These are phyloP conservation scores for Ustilago bromivora DNA, from an alignment of 1,284 basidiomycete species.

Conservation along the genomic window DNA sequence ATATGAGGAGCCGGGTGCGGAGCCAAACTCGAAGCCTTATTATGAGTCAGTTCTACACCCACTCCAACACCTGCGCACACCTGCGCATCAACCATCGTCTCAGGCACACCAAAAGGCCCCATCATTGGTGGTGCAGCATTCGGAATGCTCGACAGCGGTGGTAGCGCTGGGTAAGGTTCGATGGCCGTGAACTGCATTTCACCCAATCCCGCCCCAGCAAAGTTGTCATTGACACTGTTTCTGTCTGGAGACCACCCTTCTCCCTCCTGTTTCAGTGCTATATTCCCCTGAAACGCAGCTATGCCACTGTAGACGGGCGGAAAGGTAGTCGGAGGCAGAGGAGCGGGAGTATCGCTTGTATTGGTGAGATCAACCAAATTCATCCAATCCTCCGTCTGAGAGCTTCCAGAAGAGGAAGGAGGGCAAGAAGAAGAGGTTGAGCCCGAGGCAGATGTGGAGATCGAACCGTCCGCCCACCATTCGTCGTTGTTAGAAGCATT, in stretches of 20 bases:
- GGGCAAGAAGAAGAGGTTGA: background rate
- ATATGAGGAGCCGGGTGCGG: background rate
- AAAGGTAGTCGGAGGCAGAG: background rate
- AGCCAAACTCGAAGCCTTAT: background rate
- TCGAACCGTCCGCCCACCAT: background rate
- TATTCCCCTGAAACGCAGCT: background rate
- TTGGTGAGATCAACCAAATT: background rate
- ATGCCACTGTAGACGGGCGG: background rate
- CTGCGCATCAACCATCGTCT: background rate
- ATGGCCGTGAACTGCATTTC: background rate
- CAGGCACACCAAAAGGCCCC: slow-evolving; percentile 1
- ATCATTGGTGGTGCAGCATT: background rate
- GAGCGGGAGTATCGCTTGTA: background rate
- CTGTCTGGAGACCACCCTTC: background rate
- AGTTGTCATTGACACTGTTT: no score
- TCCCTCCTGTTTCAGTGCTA: background rate
- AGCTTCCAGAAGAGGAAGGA: background rate
- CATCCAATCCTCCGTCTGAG: slow-evolving; percentile 4
- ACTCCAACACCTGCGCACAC: background rate
- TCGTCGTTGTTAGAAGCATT: background rate
- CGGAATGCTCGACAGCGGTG: background rate
- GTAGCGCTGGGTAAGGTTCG: background rate
- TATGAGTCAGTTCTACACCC: background rate
- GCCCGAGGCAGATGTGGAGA: background rate
- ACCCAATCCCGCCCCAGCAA: background rate